Evolutionary conservation across 2,329 filamentous ascomycete genomes (phyloP).

Genomic region (Claviceps sp.): DNA sequence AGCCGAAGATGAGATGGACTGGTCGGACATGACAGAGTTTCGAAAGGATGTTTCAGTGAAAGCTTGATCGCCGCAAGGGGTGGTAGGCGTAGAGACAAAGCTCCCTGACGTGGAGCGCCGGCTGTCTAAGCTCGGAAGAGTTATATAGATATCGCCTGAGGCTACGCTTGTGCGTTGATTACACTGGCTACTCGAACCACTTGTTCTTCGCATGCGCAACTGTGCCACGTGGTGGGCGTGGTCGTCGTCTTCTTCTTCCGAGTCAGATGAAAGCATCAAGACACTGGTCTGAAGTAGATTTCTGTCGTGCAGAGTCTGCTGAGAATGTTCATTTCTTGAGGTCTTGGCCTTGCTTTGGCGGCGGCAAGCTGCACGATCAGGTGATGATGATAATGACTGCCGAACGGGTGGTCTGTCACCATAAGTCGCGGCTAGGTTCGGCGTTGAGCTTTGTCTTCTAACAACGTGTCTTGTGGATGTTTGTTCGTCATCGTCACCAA

Average conservation of each 20-base stretch:
- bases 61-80: slow-evolving; percentile 13
- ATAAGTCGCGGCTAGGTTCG: slow-evolving; percentile 1
- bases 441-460: slow-evolving; percentile 11
- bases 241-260: slow-evolving; percentile 30
- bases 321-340: slow-evolving; percentile 28
- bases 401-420: slow-evolving; percentile 8
- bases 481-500: slow-evolving; percentile 47
- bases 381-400: slow-evolving; percentile 16
- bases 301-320: slow-evolving; percentile 31
- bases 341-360: slow-evolving; percentile 39
- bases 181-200: slow-evolving; percentile 18
- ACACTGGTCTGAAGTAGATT: slow-evolving; percentile 43
- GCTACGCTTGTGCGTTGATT: slow-evolving; percentile 26
- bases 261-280: slow-evolving; percentile 43
- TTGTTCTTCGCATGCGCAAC: not conserved
- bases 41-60: slow-evolving; percentile 12
- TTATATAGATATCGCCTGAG: slow-evolving; percentile 27
- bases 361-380: slow-evolving; percentile 35
- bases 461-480: slow-evolving; percentile 35
- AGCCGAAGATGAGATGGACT: slow-evolving; percentile 23
- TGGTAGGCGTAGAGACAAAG: slow-evolving; percentile 12
- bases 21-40: slow-evolving; percentile 24
- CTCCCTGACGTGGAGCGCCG: slow-evolving; percentile 3
- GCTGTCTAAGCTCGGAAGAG: slow-evolving; percentile 20
- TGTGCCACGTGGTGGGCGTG: slow-evolving; percentile 8